A percentile compares a stretch with the other conserved stretches of the same genome.
phyloP scores from a whole-genome alignment of 345 rosid genomes.

The Zanthoxylum bungeanum region DNA sequence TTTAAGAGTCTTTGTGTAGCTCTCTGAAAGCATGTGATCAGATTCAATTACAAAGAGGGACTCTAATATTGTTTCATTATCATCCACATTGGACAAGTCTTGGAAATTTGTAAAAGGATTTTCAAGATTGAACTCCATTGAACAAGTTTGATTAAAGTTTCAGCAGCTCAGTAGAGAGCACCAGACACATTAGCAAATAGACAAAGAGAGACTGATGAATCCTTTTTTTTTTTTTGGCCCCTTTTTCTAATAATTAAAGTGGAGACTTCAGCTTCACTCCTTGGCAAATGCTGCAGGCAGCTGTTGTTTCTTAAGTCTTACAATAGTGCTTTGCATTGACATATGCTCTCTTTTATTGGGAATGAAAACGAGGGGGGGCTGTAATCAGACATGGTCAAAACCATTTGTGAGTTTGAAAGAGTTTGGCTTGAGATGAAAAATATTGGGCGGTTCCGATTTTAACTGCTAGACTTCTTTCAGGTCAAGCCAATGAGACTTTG shows the following conservation, averaged over 20 bases:
- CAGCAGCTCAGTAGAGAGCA: slow-evolving; percentile 7
- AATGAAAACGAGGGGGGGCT: slow-evolving; percentile 3
- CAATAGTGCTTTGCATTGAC: slow-evolving; percentile 16
- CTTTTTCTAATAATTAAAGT: too few relatives aligned
- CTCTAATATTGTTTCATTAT: slow-evolving; percentile 13
- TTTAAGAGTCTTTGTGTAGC: slow-evolving; percentile 36
- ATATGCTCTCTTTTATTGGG: slow-evolving; percentile 21
- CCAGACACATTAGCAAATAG: neutral
- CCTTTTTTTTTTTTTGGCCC: too few relatives aligned
- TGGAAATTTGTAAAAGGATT: slow-evolving; percentile 46
- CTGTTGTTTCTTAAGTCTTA: neutral
- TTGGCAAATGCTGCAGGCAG: slow-evolving; percentile 9
- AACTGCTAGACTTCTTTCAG: neutral
- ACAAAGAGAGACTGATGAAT: neutral
- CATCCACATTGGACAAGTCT: slow-evolving; percentile 16
- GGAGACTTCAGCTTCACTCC: slow-evolving; percentile 25
- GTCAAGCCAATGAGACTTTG: neutral
- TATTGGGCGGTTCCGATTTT: neutral
- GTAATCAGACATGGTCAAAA: slow-evolving; percentile 11
- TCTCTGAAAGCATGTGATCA: slow-evolving; percentile 60
- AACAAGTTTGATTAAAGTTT: neutral
- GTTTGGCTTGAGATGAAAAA: neutral
- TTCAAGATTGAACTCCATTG: slow-evolving; percentile 79
- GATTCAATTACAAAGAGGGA: slow-evolving; percentile 56
- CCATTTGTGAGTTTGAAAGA: slow-evolving; percentile 1